phyloP scores from a whole-genome alignment of 805 yeast species.

The Myxozyma sirexii region DNA sequence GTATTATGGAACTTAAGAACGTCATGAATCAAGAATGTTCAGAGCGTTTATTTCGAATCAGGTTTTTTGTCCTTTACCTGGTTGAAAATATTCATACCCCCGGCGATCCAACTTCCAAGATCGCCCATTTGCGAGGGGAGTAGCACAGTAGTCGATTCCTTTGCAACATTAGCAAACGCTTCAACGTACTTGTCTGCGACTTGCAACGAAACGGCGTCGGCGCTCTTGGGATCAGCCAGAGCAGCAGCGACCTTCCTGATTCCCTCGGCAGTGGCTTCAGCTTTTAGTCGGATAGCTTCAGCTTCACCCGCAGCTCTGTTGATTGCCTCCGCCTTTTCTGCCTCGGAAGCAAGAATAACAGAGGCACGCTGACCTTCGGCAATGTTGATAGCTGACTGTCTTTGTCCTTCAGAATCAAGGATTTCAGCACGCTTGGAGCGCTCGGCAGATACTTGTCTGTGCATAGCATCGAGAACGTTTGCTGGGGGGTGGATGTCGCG shows the following conservation, averaged over 20 bases:
- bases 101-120: conserved; percentile 70
- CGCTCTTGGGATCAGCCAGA: conserved; percentile 69
- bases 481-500: conserved; percentile 86
- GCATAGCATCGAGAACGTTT: conserved; percentile 87
- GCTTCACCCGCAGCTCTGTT: conserved; percentile 76
- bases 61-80: conserved; percentile 43
- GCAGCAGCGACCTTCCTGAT: conserved; percentile 66
- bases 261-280: conserved; percentile 75
- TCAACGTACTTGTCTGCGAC: conserved; percentile 83
- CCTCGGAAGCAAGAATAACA: conserved; percentile 75
- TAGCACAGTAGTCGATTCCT: conserved; percentile 75
- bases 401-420: conserved; percentile 80
- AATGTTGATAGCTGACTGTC: conserved; percentile 76
- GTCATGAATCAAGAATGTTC: too few species aligned
- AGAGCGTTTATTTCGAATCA: neutral
- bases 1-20: too few species aligned
- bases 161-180: conserved; percentile 79
- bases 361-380: conserved; percentile 81
- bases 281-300: conserved; percentile 63
- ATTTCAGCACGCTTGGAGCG: conserved; percentile 86
- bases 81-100: conserved; percentile 73
- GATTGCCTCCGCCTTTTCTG: conserved; percentile 60
- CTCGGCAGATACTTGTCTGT: conserved; percentile 85
- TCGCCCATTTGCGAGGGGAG: conserved; percentile 78
- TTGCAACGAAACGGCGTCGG: conserved; percentile 74